Evolutionary conservation across 2,329 filamentous ascomycete species (phyloP).

Genomic region (Whalleya microplaca): DNA sequence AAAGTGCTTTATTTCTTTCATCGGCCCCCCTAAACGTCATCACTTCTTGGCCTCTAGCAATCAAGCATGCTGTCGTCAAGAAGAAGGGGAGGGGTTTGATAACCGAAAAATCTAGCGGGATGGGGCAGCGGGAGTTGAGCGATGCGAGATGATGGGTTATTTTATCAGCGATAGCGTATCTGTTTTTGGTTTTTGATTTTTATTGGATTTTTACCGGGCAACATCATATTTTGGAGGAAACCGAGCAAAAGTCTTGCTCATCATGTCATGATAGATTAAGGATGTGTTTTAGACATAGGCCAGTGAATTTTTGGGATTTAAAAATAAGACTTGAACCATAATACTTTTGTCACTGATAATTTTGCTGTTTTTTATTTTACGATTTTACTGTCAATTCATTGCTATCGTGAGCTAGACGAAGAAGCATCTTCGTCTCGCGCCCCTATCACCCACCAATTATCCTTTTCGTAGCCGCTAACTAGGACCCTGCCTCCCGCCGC

Average conservation of each 20-base stretch:
- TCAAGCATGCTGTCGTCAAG: neutral
- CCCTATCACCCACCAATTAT: conserved; percentile 96
- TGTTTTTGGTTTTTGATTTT: conserved; percentile 19
- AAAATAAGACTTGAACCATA: neutral
- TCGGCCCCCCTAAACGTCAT: neutral
- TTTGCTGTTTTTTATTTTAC: too few relatives aligned
- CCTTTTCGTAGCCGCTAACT: conserved; percentile 88
- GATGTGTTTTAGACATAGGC: neutral
- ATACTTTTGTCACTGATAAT: neutral
- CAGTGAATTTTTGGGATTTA: neutral
- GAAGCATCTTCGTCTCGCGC: conserved; percentile 30
- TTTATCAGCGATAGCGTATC: conserved; percentile 16
- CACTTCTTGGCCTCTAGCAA: neutral
- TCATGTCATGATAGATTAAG: conserved; percentile 15
- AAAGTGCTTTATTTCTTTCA: conserved; percentile 16
- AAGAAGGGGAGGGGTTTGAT: neutral
- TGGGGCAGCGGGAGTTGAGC: conserved; percentile 3
- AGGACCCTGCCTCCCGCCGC: conserved; percentile 76
- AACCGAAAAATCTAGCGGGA: neutral
- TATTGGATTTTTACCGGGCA: conserved; percentile 2
- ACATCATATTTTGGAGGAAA: neutral
- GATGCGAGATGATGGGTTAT: conserved; percentile 7
- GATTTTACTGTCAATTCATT: conserved; percentile 7
- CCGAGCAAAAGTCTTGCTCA: neutral
- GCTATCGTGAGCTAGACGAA: conserved; percentile 9